Evolutionary conservation across 441 rosid species (phyloP), one percentile per base, ranked within the genome.

Genomic region (Adansonia gregorii): DNA sequence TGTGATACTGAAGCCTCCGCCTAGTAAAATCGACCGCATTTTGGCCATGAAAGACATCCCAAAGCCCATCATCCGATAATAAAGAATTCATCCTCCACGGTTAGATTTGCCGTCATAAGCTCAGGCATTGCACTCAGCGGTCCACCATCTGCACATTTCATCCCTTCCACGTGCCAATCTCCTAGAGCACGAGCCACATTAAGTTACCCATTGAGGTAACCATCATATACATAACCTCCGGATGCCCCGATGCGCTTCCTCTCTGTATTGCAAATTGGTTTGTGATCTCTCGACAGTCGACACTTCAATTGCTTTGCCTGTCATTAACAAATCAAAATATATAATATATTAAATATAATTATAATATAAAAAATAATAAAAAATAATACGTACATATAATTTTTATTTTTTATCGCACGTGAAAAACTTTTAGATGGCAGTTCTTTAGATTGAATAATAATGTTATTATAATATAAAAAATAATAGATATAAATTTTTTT

Each of bases 81-180:
- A 72, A 94, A 91, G 81, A 94, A 94, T 82, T 93, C 98, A 43
- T 94, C 98, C 48, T 91, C 95, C 67, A 85, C 86, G 0, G 87
- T 88, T 69, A 93, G 86, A 73, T 83, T 79, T 8, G 71, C 80
- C 20, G 88, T 83, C 83, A 88, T 88, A 49, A 93, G 78, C 88
- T 94, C 97, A 1, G 97, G 97, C 76, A 91, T 95, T 3, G 97
- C 94, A 82, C 89, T 92, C 10, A 94, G 90, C 27, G 98, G 97
- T 20, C 97, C 97, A 17, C 92, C 89, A 46, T 82, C 82, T 45
- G 81, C 75, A 58, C 81, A 81, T 87, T 94, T 93, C 89, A 93
- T 83, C 72, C 93, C 97, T 85, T 91, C 94, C 88, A 93, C 76
- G 80, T 93, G 98, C 90, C 93, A 93, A 82, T 94, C 97, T 31